Evolutionary conservation across 106 monocot genomes (phyloP), one percentile per base, ranked within the genome.

Genomic region (Acorus gramineus): DNA sequence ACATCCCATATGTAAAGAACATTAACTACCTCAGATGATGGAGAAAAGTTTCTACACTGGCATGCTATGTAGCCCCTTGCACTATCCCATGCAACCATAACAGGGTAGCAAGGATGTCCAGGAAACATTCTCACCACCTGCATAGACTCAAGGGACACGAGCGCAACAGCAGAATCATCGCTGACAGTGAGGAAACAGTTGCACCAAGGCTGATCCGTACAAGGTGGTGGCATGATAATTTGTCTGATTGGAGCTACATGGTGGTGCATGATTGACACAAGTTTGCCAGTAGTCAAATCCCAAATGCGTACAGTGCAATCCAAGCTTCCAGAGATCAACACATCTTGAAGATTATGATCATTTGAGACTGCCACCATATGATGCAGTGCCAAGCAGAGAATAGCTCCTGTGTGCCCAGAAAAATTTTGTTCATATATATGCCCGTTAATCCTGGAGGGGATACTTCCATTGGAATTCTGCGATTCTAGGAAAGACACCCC

Each of bases 81-180:
- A 60, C 85, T 74, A 64, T 98, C 96, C 96, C 96, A 98, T 49
- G 82, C 96, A 68, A 91, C 87, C 71, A 71, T 57, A 28, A 83
- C 78, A 60, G 91, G 91, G 47, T 69, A 79, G 64, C 74, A 75
- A 61, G 82, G 76, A 85, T 98, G 96, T 8, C 96, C 96, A 65
- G 92, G 85, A 71, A 98, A 98, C 81, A 92, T 85, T 73, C 96
- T 91, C 73, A 92, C 96, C 50, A 98, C 85, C 11, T 73, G 59
- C 68, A 98, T 64, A 3, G 91, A 88, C 55, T 88, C 79, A 53
- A 98, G 77, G 45, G 92, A 92, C 62, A 81, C 70, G 61, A 92
- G 98, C 62, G 98, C 83, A 59, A 92, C 92, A 77, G 83, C 84
- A 65, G 63, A 53, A 78, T 92, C 88, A 54, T 98, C 88, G 47